phyloP scores from a whole-genome alignment of 306 rosid genomes.

The Cicer judaicum region DNA sequence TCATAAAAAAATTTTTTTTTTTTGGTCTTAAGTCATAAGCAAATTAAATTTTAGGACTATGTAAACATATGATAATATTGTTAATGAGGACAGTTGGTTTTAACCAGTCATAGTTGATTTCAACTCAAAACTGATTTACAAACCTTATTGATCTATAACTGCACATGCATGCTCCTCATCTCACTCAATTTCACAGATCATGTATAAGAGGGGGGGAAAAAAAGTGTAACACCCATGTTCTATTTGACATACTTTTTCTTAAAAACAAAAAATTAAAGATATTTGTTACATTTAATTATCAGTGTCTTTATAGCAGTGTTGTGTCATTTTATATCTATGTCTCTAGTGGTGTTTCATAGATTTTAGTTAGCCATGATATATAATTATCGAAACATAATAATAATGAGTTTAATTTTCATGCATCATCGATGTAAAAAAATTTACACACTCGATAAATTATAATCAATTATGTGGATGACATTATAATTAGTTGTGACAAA shows the following conservation, averaged over 20 bases:
- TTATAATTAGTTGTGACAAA: no score
- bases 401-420: no score
- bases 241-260: background rate
- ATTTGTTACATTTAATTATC: no score
- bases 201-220: background rate
- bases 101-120: slow-evolving; percentile 45
- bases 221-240: background rate
- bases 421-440: no score
- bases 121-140: slow-evolving; percentile 20
- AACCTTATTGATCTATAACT: slow-evolving; percentile 25
- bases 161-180: slow-evolving; percentile 42
- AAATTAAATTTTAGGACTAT: slow-evolving; percentile 10
- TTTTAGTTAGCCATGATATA: background rate
- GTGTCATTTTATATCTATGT: no score
- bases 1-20: background rate
- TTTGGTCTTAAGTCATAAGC: background rate
- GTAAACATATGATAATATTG: slow-evolving; percentile 41
- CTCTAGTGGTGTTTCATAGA: no score
- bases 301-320: no score
- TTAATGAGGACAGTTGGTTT: slow-evolving; percentile 30
- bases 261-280: background rate
- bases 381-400: no score
- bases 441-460: no score
- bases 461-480: no score
- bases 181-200: slow-evolving; percentile 28